Percentiles rank a stretch among this genome's conserved stretches.
These are phyloP conservation scores for Cymbidium sinense DNA, from an alignment of 106 monocot genomes.

Conservation along the genomic window DNA sequence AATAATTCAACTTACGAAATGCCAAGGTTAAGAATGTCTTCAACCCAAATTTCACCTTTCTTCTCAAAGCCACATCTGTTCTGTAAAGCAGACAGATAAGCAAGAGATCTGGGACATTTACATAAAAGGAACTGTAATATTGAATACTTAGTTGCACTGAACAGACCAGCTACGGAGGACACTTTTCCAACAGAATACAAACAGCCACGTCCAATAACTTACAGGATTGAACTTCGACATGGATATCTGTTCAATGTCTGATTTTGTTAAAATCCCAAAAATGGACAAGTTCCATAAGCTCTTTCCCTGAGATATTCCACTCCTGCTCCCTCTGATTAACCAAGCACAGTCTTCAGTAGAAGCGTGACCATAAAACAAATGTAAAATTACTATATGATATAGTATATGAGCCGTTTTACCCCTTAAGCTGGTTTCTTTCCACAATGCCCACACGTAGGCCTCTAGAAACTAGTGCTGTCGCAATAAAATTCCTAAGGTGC, in stretches of 20 bases:
- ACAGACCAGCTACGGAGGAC: background rate
- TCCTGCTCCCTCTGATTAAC: conserved; percentile 82
- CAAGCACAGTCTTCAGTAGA: background rate
- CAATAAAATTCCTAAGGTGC: conserved; percentile 91
- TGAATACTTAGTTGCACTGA: too few relatives aligned
- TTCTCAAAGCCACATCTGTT: conserved; percentile 89
- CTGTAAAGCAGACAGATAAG: conserved; percentile 31
- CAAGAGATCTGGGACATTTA: too few relatives aligned
- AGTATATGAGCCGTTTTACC: conserved; percentile 25
- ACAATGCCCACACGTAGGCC: conserved; percentile 76
- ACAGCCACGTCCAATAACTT: conserved; percentile 19
- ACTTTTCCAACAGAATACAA: background rate
- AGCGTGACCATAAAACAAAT: background rate
- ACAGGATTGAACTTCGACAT: conserved; percentile 83
- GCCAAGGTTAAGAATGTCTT: conserved; percentile 88
- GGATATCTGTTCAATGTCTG: conserved; percentile 63
- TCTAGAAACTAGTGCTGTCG: conserved; percentile 66
- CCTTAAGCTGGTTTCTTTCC: conserved; percentile 75
- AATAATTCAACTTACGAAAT: conserved; percentile 69
- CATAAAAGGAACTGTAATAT: too few relatives aligned
- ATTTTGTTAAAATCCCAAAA: conserved; percentile 66
- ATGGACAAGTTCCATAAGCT: conserved; percentile 74
- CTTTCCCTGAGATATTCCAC: conserved; percentile 96
- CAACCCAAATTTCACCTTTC: conserved; percentile 90
- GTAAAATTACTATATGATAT: background rate